Percentiles rank a stretch among this genome's conserved stretches.
phyloP scores from a whole-genome alignment of 352 stramenopile genomes.

The Phytophthora cactorum region DNA sequence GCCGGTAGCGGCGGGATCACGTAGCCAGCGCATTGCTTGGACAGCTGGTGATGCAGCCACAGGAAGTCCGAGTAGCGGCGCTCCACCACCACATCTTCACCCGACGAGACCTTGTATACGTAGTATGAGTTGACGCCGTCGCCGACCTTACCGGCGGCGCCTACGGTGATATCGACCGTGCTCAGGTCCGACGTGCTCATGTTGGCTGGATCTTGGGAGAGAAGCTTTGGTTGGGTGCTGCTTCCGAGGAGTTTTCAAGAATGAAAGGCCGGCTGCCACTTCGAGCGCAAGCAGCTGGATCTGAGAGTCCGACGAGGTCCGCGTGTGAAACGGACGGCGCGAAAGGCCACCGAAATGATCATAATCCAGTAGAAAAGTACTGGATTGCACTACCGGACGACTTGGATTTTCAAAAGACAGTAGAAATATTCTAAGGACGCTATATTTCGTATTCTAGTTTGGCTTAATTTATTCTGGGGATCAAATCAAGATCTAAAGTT shows the following conservation, averaged over 20 bases:
- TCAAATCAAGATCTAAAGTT: too few relatives aligned
- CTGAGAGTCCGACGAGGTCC: conserved; percentile 12
- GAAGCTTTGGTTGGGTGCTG: not conserved
- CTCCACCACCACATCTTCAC: conserved; percentile 64
- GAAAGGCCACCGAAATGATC: conserved; percentile 19
- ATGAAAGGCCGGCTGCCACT: conserved; percentile 18
- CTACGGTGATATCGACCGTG: conserved; percentile 56
- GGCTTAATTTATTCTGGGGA: too few relatives aligned
- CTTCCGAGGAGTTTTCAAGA: conserved; percentile 23
- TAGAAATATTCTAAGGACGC: too few relatives aligned
- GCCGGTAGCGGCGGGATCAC: conserved; percentile 83
- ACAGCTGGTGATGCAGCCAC: conserved; percentile 78
- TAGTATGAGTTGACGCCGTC: conserved; percentile 88
- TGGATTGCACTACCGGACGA: not conserved
- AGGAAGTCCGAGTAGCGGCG: conserved; percentile 88
- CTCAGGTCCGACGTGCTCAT: conserved; percentile 38
- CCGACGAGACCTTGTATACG: conserved; percentile 81
- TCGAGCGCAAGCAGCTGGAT: conserved; percentile 15
- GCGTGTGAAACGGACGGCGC: conserved; percentile 36
- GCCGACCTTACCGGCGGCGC: conserved; percentile 74
- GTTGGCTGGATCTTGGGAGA: not conserved
- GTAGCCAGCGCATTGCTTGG: conserved; percentile 79
- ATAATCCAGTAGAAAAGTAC: too few relatives aligned
- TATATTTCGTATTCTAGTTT: too few relatives aligned
- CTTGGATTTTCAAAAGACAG: too few relatives aligned